Evolutionary conservation across 495 filamentous ascomycete species (phyloP), one percentile per base, ranked within the genome.

Genomic region (Aspergillus panamensis): DNA sequence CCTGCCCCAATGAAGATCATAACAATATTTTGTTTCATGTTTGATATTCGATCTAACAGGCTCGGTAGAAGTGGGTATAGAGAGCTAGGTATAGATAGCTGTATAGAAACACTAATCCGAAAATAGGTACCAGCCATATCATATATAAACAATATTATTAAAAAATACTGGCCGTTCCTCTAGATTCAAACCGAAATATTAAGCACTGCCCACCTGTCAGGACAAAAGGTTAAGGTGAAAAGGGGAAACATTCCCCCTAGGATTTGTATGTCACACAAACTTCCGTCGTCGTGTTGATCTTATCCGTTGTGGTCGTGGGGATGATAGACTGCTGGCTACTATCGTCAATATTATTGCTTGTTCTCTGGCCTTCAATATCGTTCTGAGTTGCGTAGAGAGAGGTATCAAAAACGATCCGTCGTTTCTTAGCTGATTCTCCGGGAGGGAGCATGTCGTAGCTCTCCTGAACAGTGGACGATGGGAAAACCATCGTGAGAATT

Each of bases 381-480:
- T 37, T 25, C 21, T 56, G 53, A 8, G 53, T 48, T 3, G 53
- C 43, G 19, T 48, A 55, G 6, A 55, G 14, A 48, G 53, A 55
- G 3, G 53, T 48, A 10, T 55, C 53, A 31, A 55, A 55, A 5
- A 31, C 16, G 20, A 55, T 48, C 13, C 39, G 40, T 13, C 44
- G 17, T 30, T 25, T 48, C n/a, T 48, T 30, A 3, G 17, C 8
- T 21, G 33, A 39, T 17, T 16, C 9, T 12, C 19, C 20, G 19
- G 42, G 53, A 8, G 53, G 53, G 3, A 40, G 31, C 53, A 56
- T 56, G 19, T 56, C 39, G 53, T 56, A 56, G 44, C 53, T 56
- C 29, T 56, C 53, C 20, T 56, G 53, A 10, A 17, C 17, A 16
- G 30, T 56, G 6, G 53, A 40, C 2, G 32, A 17, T 7, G 53